Evolutionary conservation across 371 early-diverging fungal species (phyloP), one percentile per base, ranked within the genome.

Genomic region (Mycotypha africana): DNA sequence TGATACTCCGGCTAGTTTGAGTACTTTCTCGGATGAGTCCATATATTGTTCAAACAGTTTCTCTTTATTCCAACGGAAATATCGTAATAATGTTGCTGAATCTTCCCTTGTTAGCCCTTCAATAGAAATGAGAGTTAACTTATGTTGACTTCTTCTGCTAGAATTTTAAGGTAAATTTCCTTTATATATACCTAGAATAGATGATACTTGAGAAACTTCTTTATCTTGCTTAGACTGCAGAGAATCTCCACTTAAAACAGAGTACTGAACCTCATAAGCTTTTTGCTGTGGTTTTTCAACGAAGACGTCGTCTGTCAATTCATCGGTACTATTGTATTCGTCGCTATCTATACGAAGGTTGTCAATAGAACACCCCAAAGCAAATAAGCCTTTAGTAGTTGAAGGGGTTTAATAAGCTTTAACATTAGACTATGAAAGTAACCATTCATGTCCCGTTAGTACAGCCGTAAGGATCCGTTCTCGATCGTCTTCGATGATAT

Each of bases 11-110:
- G 92, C 90, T 17, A 70, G 57, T 34, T 54, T 53, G 30, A 87
- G 51, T 15, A 87, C 87, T 16, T 76, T 72, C 12, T 82, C 85
- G 0, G 88, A 76, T 26, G 75, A 63, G 35, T 91, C 90, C 85
- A 93, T 88, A 60, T 90, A 93, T 31, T 76, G 68, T 59, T 97
- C 97, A 38, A 95, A 78, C 17, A 95, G 68, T 42, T 79, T 68
- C 56, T 98, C 97, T 65, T 92, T 92, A 67, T 93, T 93, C 95
- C 96, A 96, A 51, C 80, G 74, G 65, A 85, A 93, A 60, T 79
- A 67, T 35, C 89, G 82, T 34, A 93, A 72, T 47, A 93, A 62
- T 12, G 85, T 83, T 20, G 78, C 73, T 7, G 82, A 71, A 55
- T 85, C 81, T 20, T 82, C 66, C 14, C 52, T 53, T 0, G 66